Conservation (phyloP, 257 asterid genomes). For the Nicotiana undulata region DNA sequence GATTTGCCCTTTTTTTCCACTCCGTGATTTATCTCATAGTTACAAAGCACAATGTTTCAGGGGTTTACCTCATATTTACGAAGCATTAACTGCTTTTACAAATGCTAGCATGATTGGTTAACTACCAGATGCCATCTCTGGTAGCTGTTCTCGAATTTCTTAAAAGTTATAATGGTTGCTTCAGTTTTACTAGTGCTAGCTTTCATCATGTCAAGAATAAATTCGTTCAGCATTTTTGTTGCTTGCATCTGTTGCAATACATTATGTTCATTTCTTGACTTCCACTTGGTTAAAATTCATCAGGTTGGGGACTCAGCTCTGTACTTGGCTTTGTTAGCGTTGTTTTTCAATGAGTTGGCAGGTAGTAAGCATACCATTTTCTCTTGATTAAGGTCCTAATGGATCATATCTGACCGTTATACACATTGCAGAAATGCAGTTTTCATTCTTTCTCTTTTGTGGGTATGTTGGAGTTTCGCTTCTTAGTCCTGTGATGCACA, state of each 20-base stretch:
- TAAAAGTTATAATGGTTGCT: not conserved
- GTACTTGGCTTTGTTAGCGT: conserved; percentile 74
- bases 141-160: not conserved
- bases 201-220: not conserved
- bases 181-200: not conserved
- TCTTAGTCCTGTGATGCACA: conserved; percentile 97
- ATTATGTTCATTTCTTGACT: not conserved
- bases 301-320: conserved; percentile 97
- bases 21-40: not conserved
- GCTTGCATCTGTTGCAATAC: not conserved
- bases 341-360: conserved; percentile 82
- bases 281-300: conserved; percentile 11
- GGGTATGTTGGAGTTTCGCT: conserved; percentile 89
- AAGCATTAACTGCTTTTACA: not conserved
- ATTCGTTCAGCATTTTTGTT: not conserved
- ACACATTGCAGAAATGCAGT: conserved; percentile 68
- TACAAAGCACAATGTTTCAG: not conserved
- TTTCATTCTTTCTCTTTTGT: conserved; percentile 82
- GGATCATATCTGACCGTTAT: not conserved
- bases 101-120: not conserved
- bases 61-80: not conserved
- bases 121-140: not conserved
- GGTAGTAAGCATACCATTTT: conserved; percentile 28
- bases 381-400: not conserved
- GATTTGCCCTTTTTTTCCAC: not conserved